Conservation (phyloP, 73 alveolate species). For the Paramecium octaurelia region DNA sequence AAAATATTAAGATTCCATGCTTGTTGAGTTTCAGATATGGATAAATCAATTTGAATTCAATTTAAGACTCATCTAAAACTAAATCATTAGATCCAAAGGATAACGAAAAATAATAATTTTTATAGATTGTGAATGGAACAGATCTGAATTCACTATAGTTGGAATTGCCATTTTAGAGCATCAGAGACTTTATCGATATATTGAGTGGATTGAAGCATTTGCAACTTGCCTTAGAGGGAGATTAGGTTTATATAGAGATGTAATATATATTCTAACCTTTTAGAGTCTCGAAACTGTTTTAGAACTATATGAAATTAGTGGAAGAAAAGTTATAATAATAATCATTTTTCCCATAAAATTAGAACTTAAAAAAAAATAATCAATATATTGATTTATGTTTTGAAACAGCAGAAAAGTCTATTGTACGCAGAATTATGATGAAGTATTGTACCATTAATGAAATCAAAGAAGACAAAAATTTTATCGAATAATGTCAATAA, state of each 20-base stretch:
- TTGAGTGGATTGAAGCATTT: neutral
- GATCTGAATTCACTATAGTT: neutral
- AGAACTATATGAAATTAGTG: neutral
- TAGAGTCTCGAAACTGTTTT: neutral
- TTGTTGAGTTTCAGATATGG: neutral
- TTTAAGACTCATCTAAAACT: neutral
- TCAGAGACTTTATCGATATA: conserved; percentile 29
- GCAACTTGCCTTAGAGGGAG: neutral
- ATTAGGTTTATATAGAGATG: neutral
- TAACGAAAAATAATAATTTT: conserved; percentile 1
- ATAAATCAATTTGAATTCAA: neutral
- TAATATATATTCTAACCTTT: neutral
- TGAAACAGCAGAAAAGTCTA: neutral
- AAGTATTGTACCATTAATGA: neutral
- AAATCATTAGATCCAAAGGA: neutral
- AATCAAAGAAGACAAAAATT: neutral
- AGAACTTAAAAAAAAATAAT: neutral
- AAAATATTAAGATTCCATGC: conserved; percentile 1
- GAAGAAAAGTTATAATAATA: neutral
- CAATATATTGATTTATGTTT: neutral
- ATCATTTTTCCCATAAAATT: neutral
- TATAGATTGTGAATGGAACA: neutral
- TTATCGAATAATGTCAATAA: neutral
- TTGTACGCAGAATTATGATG: neutral
- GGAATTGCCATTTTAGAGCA: neutral